Percentiles rank a stretch among this genome's conserved stretches.
phyloP scores from a whole-genome alignment of 192 early-diverging fungal genomes.

The Entophlyctis luteolus region DNA sequence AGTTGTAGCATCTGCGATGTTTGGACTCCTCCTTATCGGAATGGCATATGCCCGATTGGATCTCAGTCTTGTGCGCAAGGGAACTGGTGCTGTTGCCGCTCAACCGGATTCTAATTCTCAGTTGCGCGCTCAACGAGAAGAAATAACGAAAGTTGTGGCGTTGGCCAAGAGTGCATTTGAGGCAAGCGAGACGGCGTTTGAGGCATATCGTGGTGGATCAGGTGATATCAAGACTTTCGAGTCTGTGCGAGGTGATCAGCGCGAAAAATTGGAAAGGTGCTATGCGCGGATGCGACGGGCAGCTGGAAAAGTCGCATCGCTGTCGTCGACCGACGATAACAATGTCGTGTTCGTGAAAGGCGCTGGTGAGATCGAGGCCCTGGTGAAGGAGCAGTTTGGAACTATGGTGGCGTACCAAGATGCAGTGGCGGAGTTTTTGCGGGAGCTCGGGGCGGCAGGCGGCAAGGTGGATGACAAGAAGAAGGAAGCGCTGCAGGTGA shows the following conservation, averaged over 20 bases:
- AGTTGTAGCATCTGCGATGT: conserved; percentile 31
- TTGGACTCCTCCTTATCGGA: conserved; percentile 37
- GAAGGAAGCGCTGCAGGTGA: conserved; percentile 10
- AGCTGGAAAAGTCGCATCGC: not conserved
- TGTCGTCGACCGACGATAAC: not conserved
- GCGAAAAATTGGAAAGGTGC: conserved; percentile 17
- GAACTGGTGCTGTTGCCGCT: not conserved
- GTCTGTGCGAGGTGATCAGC: not conserved
- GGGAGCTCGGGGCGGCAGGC: not conserved
- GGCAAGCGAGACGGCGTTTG: not conserved
- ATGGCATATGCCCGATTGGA: conserved; percentile 44
- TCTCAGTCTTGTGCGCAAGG: conserved; percentile 32
- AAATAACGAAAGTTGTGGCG: conserved; percentile 1
- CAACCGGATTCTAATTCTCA: not conserved
- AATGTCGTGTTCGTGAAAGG: conserved; percentile 21
- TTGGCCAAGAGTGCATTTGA: conserved; percentile 6
- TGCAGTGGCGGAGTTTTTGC: conserved; percentile 10
- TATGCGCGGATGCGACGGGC: conserved; percentile 24
- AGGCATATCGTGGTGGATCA: not conserved
- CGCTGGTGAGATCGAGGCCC: conserved; percentile 25
- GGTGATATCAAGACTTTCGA: not conserved
- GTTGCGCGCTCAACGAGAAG: not conserved
- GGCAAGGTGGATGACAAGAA: conserved; percentile 17
- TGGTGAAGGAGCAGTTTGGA: conserved; percentile 10
- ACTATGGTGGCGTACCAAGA: conserved; percentile 8